Conservation (phyloP, 2,329 filamentous ascomycete species). For the Pyricularia grisea region DNA sequence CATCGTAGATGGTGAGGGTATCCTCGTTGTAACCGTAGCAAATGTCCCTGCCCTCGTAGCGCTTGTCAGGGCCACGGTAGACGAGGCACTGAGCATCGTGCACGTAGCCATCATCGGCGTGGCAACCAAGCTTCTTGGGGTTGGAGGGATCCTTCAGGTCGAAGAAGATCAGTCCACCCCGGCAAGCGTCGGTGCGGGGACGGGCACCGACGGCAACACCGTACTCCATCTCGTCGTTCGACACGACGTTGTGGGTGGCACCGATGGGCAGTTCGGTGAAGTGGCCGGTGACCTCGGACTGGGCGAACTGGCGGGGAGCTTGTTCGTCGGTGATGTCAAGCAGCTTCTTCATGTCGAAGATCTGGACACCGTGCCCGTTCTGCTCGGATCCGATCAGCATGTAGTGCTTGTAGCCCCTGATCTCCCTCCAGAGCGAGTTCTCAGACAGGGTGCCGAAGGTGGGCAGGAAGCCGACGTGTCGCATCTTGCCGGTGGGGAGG, state of each 20-base stretch:
- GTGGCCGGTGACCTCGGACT: constrained; percentile 3
- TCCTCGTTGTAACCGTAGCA: constrained; percentile 49
- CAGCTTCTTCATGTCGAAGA: constrained; percentile 55
- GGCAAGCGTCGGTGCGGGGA: constrained; percentile 19
- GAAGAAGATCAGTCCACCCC: constrained; percentile 41
- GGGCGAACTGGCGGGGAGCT: constrained; percentile 13
- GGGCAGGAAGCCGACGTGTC: constrained; percentile 43
- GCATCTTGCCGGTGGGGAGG: constrained; percentile 35
- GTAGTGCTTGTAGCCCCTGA: constrained; percentile 28
- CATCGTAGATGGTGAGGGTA: constrained; percentile 40
- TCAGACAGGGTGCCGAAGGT: constrained; percentile 18
- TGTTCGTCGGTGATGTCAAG: constrained; percentile 31
- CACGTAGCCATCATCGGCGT: constrained; percentile 46
- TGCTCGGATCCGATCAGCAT: constrained; percentile 31
- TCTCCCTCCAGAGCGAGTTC: constrained; percentile 36
- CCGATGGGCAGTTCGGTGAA: constrained; percentile 6
- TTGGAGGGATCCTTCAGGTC: constrained; percentile 44
- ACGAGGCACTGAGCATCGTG: constrained; percentile 52
- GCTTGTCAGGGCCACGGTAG: constrained; percentile 38
- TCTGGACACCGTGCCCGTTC: constrained; percentile 44
- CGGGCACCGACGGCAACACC: constrained; percentile 32
- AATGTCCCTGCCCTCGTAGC: constrained; percentile 39
- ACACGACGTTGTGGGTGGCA: constrained; percentile 4
- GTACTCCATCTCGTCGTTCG: constrained; percentile 19
- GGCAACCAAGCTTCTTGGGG: constrained; percentile 43